phyloP scores from a whole-genome alignment of 331 rosid species.

The Malus hybrid region DNA sequence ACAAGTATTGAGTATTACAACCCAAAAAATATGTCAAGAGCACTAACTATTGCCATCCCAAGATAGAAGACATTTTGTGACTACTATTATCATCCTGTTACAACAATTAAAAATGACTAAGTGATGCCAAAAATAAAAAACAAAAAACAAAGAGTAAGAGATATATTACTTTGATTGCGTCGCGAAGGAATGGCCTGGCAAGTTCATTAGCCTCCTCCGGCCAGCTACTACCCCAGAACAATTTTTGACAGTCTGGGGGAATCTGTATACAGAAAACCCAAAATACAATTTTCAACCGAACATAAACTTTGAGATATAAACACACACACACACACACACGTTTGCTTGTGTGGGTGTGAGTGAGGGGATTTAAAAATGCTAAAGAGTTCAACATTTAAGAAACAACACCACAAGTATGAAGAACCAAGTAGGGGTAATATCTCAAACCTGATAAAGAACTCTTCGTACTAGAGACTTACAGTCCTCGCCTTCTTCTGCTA shows the following conservation, averaged over 20 bases:
- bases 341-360: too few species aligned
- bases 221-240: conserved; percentile 99
- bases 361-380: too few species aligned
- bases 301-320: not conserved
- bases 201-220: conserved; percentile 95
- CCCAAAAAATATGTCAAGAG: not conserved
- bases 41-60: not conserved
- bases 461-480: conserved; percentile 1
- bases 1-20: too few species aligned
- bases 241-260: conserved; percentile 92
- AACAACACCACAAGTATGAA: too few species aligned
- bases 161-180: conserved; percentile 66
- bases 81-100: not conserved
- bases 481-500: not conserved
- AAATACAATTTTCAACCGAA: not conserved
- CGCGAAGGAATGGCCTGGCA: conserved; percentile 77
- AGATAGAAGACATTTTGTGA: not conserved
- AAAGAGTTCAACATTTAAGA: too few species aligned
- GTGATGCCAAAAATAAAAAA: not conserved
- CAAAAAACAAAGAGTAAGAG: not conserved
- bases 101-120: not conserved
- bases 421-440: not conserved
- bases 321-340: too few species aligned
- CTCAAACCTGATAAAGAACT: conserved; percentile 52
- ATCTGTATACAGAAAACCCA: conserved; percentile 34